Evolutionary conservation across 2,329 filamentous ascomycete genomes (phyloP).

Genomic region (Pezicula neosporulosa): DNA sequence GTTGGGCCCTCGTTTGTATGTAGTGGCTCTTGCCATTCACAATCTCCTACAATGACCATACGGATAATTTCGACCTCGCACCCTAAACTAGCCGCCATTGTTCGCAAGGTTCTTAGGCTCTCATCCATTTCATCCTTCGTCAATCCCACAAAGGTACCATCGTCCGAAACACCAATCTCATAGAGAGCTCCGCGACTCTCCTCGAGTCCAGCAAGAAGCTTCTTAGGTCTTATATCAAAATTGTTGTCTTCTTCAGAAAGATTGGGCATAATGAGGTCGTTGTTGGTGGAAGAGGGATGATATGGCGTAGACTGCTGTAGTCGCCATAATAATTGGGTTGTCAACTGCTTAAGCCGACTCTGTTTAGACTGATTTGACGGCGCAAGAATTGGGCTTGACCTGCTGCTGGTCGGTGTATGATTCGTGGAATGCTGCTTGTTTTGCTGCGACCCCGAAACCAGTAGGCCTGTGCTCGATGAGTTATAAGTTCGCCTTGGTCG

Average conservation of each 20-base stretch:
- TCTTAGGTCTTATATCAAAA: constrained; percentile 41
- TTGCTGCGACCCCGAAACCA: constrained; percentile 33
- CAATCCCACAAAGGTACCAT: constrained; percentile 85
- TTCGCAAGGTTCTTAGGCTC: constrained; percentile 76
- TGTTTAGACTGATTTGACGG: constrained; percentile 65
- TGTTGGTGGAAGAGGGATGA: constrained; percentile 70
- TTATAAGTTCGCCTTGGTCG: constrained; percentile 73
- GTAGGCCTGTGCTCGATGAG: constrained; percentile 62
- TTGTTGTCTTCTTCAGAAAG: not conserved
- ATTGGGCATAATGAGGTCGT: not conserved
- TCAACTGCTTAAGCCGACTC: constrained; percentile 83
- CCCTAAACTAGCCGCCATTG: constrained; percentile 91
- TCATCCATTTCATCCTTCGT: constrained; percentile 90
- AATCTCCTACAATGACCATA: constrained; percentile 80
- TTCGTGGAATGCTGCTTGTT: constrained; percentile 15
- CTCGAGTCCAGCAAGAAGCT: constrained; percentile 75
- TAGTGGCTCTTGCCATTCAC: constrained; percentile 56
- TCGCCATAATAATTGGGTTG: constrained; percentile 91
- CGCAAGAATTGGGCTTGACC: constrained; percentile 14
- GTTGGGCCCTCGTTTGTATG: constrained; percentile 7
- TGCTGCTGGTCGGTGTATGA: constrained; percentile 6
- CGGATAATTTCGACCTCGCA: constrained; percentile 80
- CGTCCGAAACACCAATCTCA: constrained; percentile 93
- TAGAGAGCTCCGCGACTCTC: constrained; percentile 92
- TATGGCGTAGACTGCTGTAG: constrained; percentile 92